These are phyloP conservation scores for Carex scoparia DNA, from an alignment of 176 grass and related monocot species.

Conservation along the genomic window DNA sequence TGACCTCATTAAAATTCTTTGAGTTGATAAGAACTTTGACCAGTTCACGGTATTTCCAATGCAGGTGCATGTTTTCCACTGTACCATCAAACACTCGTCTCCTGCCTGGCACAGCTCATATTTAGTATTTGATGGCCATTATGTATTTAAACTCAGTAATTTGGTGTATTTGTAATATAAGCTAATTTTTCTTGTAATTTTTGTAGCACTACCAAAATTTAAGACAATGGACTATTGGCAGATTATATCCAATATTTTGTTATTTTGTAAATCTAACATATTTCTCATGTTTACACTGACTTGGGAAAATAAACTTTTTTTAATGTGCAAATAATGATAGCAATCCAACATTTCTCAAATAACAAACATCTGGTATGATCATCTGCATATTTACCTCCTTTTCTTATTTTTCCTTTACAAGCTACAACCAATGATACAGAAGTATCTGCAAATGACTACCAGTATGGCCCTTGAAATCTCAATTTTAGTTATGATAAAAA, in stretches of 20 bases:
- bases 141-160: conserved; percentile 20
- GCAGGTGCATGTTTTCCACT: conserved; percentile 97
- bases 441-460: not conserved
- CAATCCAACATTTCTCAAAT: not conserved
- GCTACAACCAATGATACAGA: not conserved
- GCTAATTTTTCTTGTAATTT: conserved; percentile 29
- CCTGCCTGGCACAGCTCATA: conserved; percentile 47
- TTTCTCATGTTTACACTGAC: not conserved
- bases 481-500: not conserved
- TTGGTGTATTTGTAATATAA: conserved; percentile 15
- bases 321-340: not conserved
- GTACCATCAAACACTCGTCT: conserved; percentile 95
- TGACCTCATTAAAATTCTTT: conserved; percentile 68
- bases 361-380: not conserved
- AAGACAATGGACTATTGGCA: conserved; percentile 18
- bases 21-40: conserved; percentile 79
- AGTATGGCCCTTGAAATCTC: conserved; percentile 6
- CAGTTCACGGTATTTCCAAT: conserved; percentile 95
- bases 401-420: not conserved
- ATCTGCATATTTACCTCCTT: not conserved
- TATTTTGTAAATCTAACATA: not conserved
- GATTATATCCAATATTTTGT: not conserved
- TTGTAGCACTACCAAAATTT: not conserved
- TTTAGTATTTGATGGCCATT: conserved; percentile 13
- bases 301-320: not conserved